phyloP scores from a whole-genome alignment of 2,329 filamentous ascomycete genomes.

The Ustulina deusta region DNA sequence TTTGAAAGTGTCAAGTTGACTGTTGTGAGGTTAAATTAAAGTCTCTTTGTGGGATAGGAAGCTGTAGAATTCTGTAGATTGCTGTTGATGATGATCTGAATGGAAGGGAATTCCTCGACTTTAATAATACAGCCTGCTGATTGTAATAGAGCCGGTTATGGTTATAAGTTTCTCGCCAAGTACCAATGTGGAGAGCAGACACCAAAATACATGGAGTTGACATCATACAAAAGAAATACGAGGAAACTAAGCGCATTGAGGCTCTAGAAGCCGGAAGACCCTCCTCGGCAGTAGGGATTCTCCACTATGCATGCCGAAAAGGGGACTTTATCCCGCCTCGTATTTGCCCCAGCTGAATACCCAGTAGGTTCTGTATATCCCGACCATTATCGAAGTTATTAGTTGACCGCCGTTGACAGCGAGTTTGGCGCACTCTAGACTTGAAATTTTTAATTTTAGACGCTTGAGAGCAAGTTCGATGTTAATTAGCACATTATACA shows the following conservation, averaged over 20 bases:
- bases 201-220: constrained; percentile 4
- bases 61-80: neutral
- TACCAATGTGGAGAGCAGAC: neutral
- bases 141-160: neutral
- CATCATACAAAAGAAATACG: constrained; percentile 25
- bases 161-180: too few relatives aligned
- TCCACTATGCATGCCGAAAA: neutral
- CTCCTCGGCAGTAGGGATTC: constrained; percentile 12
- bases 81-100: neutral
- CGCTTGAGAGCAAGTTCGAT: neutral
- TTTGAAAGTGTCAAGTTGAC: neutral
- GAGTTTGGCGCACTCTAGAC: neutral
- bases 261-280: constrained; percentile 1
- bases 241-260: constrained; percentile 22
- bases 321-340: constrained; percentile 15
- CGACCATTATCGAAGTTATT: neutral
- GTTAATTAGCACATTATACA: neutral
- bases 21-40: neutral
- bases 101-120: neutral
- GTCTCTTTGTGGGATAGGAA: neutral
- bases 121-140: constrained; percentile 13
- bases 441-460: neutral
- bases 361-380: neutral
- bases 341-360: constrained; percentile 21
- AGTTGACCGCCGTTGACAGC: neutral